Conservation (phyloP, 2,329 filamentous ascomycete species). For the Exophiala lecanii-corni region DNA sequence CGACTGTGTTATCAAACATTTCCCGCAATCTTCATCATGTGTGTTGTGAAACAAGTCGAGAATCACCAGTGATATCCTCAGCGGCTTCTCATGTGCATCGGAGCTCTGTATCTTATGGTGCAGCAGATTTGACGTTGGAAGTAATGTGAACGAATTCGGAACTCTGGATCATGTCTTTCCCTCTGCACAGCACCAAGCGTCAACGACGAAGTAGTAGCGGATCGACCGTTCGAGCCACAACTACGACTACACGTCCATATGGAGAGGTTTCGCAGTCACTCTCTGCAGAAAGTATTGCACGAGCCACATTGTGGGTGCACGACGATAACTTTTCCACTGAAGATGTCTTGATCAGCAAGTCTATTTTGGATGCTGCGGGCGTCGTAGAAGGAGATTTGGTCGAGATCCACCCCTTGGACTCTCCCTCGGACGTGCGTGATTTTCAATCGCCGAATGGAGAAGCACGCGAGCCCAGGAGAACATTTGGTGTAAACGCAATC, state of each 20-base stretch:
- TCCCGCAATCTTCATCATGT: too few relatives aligned
- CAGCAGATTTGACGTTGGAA: too few relatives aligned
- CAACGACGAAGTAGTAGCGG: slow-evolving; percentile 1
- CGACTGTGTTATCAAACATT: too few relatives aligned
- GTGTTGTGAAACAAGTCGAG: too few relatives aligned
- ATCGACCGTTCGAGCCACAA: neutral
- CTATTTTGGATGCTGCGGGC: slow-evolving; percentile 54
- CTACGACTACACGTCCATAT: neutral
- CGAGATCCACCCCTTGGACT: slow-evolving; percentile 62
- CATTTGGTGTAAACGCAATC: slow-evolving; percentile 1
- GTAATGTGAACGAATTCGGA: too few relatives aligned
- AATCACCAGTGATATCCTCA: too few relatives aligned
- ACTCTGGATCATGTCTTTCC: neutral
- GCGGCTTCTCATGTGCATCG: too few relatives aligned
- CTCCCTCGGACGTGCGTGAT: slow-evolving; percentile 45
- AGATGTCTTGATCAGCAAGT: slow-evolving; percentile 61
- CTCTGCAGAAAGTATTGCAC: slow-evolving; percentile 5
- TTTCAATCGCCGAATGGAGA: slow-evolving; percentile 27
- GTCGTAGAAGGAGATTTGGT: slow-evolving; percentile 64
- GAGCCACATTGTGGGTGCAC: slow-evolving; percentile 47
- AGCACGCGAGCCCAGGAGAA: slow-evolving; percentile 11
- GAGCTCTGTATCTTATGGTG: too few relatives aligned
- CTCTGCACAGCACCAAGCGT: neutral
- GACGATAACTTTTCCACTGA: slow-evolving; percentile 74
- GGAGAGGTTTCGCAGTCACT: slow-evolving; percentile 3